Base-by-base conservation (phyloP, 257 asterid genomes). In the Gentiana dahurica region DNA sequence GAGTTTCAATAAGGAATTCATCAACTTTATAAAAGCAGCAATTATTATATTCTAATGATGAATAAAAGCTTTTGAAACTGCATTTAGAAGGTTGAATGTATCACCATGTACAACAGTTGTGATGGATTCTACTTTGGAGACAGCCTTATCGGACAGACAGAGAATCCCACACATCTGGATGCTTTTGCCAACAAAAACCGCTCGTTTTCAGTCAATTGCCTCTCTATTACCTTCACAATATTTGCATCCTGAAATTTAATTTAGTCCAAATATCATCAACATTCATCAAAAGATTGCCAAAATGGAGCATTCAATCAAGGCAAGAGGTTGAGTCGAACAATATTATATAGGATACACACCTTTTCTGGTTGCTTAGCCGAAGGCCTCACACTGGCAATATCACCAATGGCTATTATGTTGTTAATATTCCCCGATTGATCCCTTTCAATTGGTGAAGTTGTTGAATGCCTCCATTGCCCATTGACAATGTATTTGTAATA, bases 141-240 rank as follows among this genome's bases (percentile, higher is more conserved):
- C 62, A 87, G 79, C 68, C 66, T 85, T 71, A 85, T 82, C 3
- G 98, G 96, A 63, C 96, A 87, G 41, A 87, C 85, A 36, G 75
- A 73, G 69, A 91, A 91, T 36, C 94, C 96, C 62, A 85, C 67
- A 46, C 96, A 91, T 57, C 98, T 94, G 62, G 96, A 96, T 65
- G 93, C 98, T 83, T 85, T 91, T n/a, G 98, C 98, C 78, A 91
- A 69, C 93, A 83, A 76, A 66, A 91, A 87, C 24, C 98, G 87
- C 70, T 91, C 98, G 66, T 85, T 85, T 74, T 91, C 98, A 3
- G 92, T 87, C 88, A 87, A 71, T 65, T 89, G 85, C 68, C 98
- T 83, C 82, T 92, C 98, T 8, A 92, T 92, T 36, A 92, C 97
- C 80, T 85, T 92, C 73, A 88, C 83, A 60, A 88, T 75, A 72